Evolutionary conservation across 768 basidiomycete species (phyloP).

Genomic region (Thelephora aurantiotincta): DNA sequence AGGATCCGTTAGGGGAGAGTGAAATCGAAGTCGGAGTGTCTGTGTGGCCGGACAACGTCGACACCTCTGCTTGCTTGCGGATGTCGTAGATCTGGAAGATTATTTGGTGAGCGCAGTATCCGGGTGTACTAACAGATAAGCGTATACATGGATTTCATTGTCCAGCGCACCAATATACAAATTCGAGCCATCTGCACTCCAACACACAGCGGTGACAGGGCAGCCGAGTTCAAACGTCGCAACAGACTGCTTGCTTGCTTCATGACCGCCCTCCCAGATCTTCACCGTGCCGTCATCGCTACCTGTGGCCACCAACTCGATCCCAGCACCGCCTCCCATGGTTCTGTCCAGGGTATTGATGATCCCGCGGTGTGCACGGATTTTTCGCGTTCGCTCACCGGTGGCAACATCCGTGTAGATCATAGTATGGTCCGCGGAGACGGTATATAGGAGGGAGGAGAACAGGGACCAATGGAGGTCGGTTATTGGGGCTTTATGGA

Average conservation of each 20-base stretch:
- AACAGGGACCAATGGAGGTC: slow-evolving; percentile 85
- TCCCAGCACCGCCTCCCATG: slow-evolving; percentile 69
- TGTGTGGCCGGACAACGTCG: slow-evolving; percentile 68
- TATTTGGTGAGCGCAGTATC: slow-evolving; percentile 1
- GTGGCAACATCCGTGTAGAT: slow-evolving; percentile 67
- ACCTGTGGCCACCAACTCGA: slow-evolving; percentile 76
- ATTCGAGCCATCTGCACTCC: slow-evolving; percentile 82
- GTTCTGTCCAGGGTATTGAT: slow-evolving; percentile 85
- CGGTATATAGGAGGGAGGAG: slow-evolving; percentile 63
- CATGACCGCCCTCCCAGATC: slow-evolving; percentile 82
- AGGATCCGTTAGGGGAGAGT: slow-evolving; percentile 79
- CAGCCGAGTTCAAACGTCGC: slow-evolving; percentile 76
- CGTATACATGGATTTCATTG: slow-evolving; percentile 86
- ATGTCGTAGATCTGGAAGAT: slow-evolving; percentile 71
- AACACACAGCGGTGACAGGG: slow-evolving; percentile 85
- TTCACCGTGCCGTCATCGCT: slow-evolving; percentile 88
- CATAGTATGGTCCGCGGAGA: slow-evolving; percentile 83
- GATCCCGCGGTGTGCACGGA: slow-evolving; percentile 82
- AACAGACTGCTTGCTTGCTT: slow-evolving; percentile 56
- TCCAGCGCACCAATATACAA: slow-evolving; percentile 90
- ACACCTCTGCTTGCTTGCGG: slow-evolving; percentile 71
- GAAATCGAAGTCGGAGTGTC: slow-evolving; percentile 93
- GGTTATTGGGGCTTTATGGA: slow-evolving; percentile 83
- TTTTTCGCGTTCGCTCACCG: slow-evolving; percentile 67
- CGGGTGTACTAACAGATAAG: neutral